phyloP scores from a whole-genome alignment of 2,329 filamentous ascomycete species.

The Cryphonectria carpinicola region DNA sequence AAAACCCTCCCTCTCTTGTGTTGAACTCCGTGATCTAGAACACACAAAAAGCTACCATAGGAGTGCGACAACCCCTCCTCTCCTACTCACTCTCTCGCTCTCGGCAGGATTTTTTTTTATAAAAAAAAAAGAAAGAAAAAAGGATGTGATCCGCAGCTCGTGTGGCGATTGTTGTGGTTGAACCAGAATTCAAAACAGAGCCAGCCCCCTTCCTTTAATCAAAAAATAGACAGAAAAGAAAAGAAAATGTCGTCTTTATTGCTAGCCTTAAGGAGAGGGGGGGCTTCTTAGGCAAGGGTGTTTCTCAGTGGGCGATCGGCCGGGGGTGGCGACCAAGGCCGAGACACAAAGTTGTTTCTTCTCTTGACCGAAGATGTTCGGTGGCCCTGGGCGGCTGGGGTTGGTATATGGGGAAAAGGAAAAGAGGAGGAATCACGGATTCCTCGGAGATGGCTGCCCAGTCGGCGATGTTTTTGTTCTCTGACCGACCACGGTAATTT shows the following conservation, averaged over 20 bases:
- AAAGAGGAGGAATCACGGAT: not conserved
- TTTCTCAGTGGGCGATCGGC: not conserved
- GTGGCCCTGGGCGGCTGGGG: not conserved
- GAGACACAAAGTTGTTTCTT: not conserved
- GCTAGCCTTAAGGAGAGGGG: not conserved
- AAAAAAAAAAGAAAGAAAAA: not conserved
- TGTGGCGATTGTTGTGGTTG: not conserved
- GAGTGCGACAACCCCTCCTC: too few relatives aligned
- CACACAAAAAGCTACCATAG: too few relatives aligned
- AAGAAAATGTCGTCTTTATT: not conserved
- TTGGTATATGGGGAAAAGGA: constrained; percentile 6
- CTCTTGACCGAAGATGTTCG: not conserved
- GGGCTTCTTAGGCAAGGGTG: not conserved
- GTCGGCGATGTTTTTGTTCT: constrained; percentile 8
- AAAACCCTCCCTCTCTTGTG: not conserved
- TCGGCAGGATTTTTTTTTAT: not conserved
- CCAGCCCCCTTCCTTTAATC: not conserved
- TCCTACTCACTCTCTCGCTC: too few relatives aligned
- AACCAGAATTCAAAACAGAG: not conserved
- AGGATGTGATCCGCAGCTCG: not conserved
- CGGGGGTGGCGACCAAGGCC: not conserved
- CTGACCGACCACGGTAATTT: constrained; percentile 19
- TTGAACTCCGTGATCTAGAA: not conserved
- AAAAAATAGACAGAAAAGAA: not conserved
- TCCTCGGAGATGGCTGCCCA: constrained; percentile 18